Evolutionary conservation across 768 basidiomycete genomes (phyloP), one percentile per base, ranked within the genome.

Genomic region (Rhodosporidiobolus sp.): DNA sequence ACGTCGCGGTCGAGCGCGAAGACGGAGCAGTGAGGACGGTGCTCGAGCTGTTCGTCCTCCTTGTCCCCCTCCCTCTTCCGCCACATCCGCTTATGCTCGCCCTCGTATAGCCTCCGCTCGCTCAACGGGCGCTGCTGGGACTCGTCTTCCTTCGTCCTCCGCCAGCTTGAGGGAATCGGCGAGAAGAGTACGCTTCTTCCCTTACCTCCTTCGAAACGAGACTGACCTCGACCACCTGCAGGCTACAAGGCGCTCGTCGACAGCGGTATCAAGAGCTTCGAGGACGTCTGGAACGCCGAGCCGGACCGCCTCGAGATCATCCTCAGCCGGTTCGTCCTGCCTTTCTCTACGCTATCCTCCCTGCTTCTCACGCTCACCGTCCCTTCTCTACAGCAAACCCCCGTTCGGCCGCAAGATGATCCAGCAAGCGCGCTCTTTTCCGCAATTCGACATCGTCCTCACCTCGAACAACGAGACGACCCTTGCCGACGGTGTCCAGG

Each of bases 111-210:
- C 38, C 80, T 89, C 34, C 88, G 94, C 19, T 90, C 88, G 75
- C 78, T 97, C 49, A 85, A 84, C 63, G 91, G 91, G 8, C 92
- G 89, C 77, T 89, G 92, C 54, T 98, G 95, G 95, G 94, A 97
- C 77, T 89, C 93, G 77, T 83, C 90, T 28, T 88, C 92, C 9
- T 83, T 88, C 22, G 89, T 95, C 12, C 85, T 98, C 65, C 86
- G 90, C 22, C 95, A 98, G 80, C 85, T 98, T 61, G 88, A 90
- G 46, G 87, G 88, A n/a, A 88, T 98, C 53, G 95, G 94, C 45
- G 91, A 93, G 78, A 92, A 92, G n/a, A 30, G 70, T 63, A 20
- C 38, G 65, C 45, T 19, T 34, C n/a, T 20, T 35, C 53, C n/a
- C 24, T 28, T 19, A 1, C n/a, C 1, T 30, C 10, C 28, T 4